Base-by-base conservation (phyloP, 352 stramenopile species). In the Globisporangium cederbergense region DNA sequence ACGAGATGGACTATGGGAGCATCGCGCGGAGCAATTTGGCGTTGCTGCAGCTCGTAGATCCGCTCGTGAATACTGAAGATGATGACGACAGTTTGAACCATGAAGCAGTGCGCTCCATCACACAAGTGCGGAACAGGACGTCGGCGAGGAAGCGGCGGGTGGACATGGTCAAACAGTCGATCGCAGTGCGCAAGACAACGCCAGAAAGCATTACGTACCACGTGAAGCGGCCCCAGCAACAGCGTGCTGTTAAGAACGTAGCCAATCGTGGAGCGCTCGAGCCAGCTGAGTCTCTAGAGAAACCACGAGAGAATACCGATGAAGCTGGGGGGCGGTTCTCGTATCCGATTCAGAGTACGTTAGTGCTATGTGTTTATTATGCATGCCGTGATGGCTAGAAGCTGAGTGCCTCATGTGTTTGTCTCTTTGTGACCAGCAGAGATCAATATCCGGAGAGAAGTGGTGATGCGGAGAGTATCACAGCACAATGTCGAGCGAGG, bases 261-360 rank as follows among this genome's bases (percentile, higher is more conserved):
- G 11, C 1, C 5, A 36, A 49, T 6, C 30, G 16, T 3, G 30
- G 16, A 40, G 2, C 25, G 9, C 28, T 7, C 30, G 28, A 42
- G 11, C 25, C 42, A 36, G 55, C 42, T 18, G n/a, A 64, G 22
- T 32, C 2, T 18, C 40, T 32, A 5, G 20, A 57, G 20, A 34
- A 61, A 5, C 9, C 40, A 25, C 36, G 25, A 52, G 16, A 25
- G 9, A 47, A 14, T 30, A 8, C 9, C 3, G 46, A 52, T 14
- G 34, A 53, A 7, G 13, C 22, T 18, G 5, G 1, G 9, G 58
- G 32, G n/a, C 49, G 16, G 9, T 65, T 69, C 43, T 56, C 40
- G 25, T 69, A 60, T 42, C 40, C 57, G 49, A 34, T 64, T 5
- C 64, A 65, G 36, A 61, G 64, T 69, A 54, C 14, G 64, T 59